phyloP scores from a whole-genome alignment of 2,329 filamentous ascomycete genomes.

The Aspergillus tubingensis region DNA sequence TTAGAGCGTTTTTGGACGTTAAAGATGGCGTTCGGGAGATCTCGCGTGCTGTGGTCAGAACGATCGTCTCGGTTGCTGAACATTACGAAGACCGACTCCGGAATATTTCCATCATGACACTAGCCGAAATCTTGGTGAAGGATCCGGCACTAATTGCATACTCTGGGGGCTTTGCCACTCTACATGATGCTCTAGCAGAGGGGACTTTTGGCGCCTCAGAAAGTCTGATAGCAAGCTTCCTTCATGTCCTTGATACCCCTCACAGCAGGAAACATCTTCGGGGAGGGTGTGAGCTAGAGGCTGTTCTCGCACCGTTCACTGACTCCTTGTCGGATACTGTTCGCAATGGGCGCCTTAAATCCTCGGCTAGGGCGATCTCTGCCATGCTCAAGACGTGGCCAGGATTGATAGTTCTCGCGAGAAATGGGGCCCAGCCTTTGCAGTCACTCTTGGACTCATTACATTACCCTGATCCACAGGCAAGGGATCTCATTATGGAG shows the following conservation, averaged over 20 bases:
- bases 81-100: conserved; percentile 81
- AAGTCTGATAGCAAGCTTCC: conserved; percentile 80
- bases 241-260: conserved; percentile 86
- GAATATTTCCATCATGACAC: conserved; percentile 87
- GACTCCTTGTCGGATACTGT: conserved; percentile 65
- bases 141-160: conserved; percentile 79
- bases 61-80: conserved; percentile 87
- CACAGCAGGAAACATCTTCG: conserved; percentile 78
- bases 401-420: conserved; percentile 81
- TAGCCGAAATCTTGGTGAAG: conserved; percentile 86
- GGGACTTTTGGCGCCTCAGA: conserved; percentile 91
- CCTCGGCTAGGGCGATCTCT: conserved; percentile 90
- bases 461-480: conserved; percentile 58
- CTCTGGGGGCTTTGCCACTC: conserved; percentile 77
- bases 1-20: conserved; percentile 91
- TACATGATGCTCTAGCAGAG: conserved; percentile 91
- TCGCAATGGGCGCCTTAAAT: conserved; percentile 69
- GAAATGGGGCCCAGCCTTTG: conserved; percentile 84
- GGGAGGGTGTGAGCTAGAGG: conserved; percentile 85
- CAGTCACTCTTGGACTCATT: conserved; percentile 73
- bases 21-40: conserved; percentile 89
- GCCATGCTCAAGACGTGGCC: conserved; percentile 91
- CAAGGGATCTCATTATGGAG: conserved; percentile 79
- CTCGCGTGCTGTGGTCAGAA: conserved; percentile 81
- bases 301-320: conserved; percentile 88